These are phyloP conservation scores for Monosporascus ibericus DNA, from an alignment of 2,329 filamentous ascomycete genomes.

Conservation along the genomic window DNA sequence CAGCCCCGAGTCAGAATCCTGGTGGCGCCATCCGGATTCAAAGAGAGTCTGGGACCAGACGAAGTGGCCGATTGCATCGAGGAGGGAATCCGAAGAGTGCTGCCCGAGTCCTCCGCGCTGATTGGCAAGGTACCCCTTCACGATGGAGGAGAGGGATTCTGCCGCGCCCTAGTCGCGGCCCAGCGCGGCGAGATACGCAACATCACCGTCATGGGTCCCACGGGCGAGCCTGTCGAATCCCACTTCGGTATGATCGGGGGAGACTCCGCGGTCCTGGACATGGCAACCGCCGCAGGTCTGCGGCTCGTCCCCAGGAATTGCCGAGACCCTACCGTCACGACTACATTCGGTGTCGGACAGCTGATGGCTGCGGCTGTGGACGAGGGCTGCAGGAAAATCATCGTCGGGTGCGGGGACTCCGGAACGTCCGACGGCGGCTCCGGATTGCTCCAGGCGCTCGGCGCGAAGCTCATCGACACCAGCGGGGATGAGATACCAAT, in stretches of 20 bases:
- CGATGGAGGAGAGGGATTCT: conserved; percentile 49
- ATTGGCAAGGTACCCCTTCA: conserved; percentile 44
- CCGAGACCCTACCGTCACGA: conserved; percentile 42
- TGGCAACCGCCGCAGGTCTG: conserved; percentile 47
- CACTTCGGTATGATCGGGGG: conserved; percentile 38
- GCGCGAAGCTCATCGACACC: conserved; percentile 35
- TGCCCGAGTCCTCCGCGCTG: conserved; percentile 28
- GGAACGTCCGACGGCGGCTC: conserved; percentile 48
- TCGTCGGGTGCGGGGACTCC: conserved; percentile 48
- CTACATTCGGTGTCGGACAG: conserved; percentile 46
- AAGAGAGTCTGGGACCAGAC: conserved; percentile 43
- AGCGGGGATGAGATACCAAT: conserved; percentile 30
- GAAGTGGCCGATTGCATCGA: conserved; percentile 46
- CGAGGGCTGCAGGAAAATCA: conserved; percentile 36
- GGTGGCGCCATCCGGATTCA: conserved; percentile 48
- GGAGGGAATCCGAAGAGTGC: conserved; percentile 37
- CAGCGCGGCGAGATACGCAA: conserved; percentile 33
- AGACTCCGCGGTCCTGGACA: conserved; percentile 40
- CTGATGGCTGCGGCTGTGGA: conserved; percentile 40
- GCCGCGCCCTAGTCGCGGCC: conserved; percentile 36
- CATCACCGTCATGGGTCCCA: conserved; percentile 36
- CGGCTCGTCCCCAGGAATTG: conserved; percentile 38
- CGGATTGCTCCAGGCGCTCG: conserved; percentile 48
- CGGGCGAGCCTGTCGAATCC: conserved; percentile 34
- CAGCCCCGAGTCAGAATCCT: conserved; percentile 25